Evolutionary conservation across 2,329 filamentous ascomycete genomes (phyloP).

Genomic region (Xylaria sp.): DNA sequence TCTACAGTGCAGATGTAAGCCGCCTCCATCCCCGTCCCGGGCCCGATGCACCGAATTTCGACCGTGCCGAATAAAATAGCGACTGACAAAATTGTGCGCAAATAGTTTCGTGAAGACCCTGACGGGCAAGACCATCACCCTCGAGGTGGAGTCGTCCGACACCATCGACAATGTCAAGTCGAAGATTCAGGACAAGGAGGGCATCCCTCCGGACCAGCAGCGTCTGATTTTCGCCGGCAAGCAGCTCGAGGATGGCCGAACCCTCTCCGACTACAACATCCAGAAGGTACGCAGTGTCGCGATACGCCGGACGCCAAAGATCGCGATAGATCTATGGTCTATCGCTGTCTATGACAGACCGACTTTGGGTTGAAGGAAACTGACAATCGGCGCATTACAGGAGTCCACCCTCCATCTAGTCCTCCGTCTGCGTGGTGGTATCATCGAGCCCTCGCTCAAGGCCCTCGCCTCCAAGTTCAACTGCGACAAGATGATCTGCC

Average conservation of each 20-base stretch:
- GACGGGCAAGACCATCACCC: conserved; percentile 99
- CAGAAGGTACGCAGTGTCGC: conserved; percentile 71
- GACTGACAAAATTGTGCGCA: conserved; percentile 31
- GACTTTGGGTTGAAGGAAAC: neutral
- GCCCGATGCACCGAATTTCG: conserved; percentile 30
- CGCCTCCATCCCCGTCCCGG: conserved; percentile 36
- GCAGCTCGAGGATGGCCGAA: conserved; percentile 98
- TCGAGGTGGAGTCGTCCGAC: conserved; percentile 98
- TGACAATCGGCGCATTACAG: conserved; percentile 36
- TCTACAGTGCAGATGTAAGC: conserved; percentile 87
- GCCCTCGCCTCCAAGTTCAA: conserved; percentile 99
- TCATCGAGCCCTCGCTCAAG: conserved; percentile 99
- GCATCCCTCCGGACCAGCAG: conserved; percentile 97
- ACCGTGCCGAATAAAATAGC: conserved; percentile 27
- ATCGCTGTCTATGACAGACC: neutral
- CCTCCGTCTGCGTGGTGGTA: conserved; percentile 97
- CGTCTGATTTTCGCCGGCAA: conserved; percentile 98
- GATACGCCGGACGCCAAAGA: conserved; percentile 36
- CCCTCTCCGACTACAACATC: conserved; percentile 98
- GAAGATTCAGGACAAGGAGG: conserved; percentile 99
- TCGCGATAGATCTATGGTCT: neutral
- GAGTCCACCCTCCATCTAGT: conserved; percentile 98
- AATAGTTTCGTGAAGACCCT: conserved; percentile 99
- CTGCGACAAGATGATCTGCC: conserved; percentile 99
- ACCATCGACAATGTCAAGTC: conserved; percentile 99